A percentile compares a stretch with the other conserved stretches of the same genome.
These are phyloP conservation scores for Chaetothyriales sp. DNA, from an alignment of 2,329 filamentous ascomycete species.

Conservation along the genomic window DNA sequence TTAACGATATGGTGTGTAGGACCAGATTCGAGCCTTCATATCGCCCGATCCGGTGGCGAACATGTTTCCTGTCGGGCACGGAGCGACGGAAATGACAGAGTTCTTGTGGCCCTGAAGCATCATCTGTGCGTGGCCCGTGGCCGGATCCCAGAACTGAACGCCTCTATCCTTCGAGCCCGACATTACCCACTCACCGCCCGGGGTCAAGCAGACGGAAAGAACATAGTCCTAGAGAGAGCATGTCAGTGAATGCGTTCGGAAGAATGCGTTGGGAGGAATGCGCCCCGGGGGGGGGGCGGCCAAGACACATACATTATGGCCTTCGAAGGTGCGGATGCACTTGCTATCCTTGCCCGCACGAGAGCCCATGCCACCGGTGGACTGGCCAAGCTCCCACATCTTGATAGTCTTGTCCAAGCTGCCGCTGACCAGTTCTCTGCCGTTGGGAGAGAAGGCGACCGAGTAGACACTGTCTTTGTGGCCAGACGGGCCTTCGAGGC, in stretches of 20 bases:
- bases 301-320: slow-evolving; percentile 59
- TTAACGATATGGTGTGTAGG: slow-evolving; percentile 36
- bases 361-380: slow-evolving; percentile 50
- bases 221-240: slow-evolving; percentile 64
- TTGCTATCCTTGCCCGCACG: slow-evolving; percentile 69
- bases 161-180: slow-evolving; percentile 94
- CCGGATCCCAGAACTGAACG: slow-evolving; percentile 97
- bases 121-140: slow-evolving; percentile 83
- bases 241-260: no score
- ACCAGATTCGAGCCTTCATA: slow-evolving; percentile 96
- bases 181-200: slow-evolving; percentile 89
- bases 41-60: slow-evolving; percentile 96
- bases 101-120: slow-evolving; percentile 99
- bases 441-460: slow-evolving; percentile 88
- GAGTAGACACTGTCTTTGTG: slow-evolving; percentile 97
- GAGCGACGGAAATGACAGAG: slow-evolving; percentile 93
- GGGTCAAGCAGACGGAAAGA: slow-evolving; percentile 84
- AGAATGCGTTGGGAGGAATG: no score
- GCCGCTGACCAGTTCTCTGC: slow-evolving; percentile 83
- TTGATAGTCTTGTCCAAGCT: slow-evolving; percentile 97
- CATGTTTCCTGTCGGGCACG: slow-evolving; percentile 71
- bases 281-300: background rate
- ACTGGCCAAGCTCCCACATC: slow-evolving; percentile 83
- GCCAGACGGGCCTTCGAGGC: slow-evolving; percentile 80
- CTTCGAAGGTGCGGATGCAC: slow-evolving; percentile 93